These are phyloP conservation scores for Linderina pennispora DNA, from an alignment of 192 early-diverging fungal species.

Conservation along the genomic window DNA sequence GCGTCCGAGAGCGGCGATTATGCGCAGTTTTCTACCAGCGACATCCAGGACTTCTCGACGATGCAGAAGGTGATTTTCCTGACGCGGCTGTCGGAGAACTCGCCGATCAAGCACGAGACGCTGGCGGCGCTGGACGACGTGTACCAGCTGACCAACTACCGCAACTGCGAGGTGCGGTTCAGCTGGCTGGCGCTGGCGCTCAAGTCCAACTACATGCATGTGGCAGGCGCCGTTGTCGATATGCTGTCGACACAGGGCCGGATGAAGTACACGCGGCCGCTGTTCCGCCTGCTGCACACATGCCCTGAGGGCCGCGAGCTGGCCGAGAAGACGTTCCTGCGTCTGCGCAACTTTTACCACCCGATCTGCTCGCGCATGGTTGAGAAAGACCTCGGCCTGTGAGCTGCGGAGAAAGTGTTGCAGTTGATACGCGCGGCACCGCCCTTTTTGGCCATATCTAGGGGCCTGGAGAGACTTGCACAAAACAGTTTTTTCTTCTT, in stretches of 20 bases:
- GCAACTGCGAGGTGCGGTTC: slow-evolving; percentile 83
- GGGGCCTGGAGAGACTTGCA: no score
- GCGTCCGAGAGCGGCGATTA: slow-evolving; percentile 49
- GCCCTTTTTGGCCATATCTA: no score
- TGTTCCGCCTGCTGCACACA: slow-evolving; percentile 68
- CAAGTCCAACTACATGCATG: slow-evolving; percentile 63
- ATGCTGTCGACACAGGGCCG: slow-evolving; percentile 87
- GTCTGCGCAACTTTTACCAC: slow-evolving; percentile 81
- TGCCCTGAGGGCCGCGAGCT: slow-evolving; percentile 66
- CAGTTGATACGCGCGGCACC: no score
- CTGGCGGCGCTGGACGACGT: slow-evolving; percentile 64
- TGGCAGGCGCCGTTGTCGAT: slow-evolving; percentile 66
- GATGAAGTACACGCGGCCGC: slow-evolving; percentile 88
- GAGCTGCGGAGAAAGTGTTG: no score
- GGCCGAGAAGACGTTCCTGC: slow-evolving; percentile 72
- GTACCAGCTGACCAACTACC: slow-evolving; percentile 62
- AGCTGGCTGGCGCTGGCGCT: slow-evolving; percentile 86
- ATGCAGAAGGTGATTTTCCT: slow-evolving; percentile 83
- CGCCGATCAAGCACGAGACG: slow-evolving; percentile 53
- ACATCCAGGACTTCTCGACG: slow-evolving; percentile 66
- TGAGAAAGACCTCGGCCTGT: slow-evolving; percentile 72
- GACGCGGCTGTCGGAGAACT: slow-evolving; percentile 60
- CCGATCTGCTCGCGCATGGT: slow-evolving; percentile 89
- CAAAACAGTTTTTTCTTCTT: no score
- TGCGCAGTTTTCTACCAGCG: slow-evolving; percentile 52